These are phyloP conservation scores for Ailanthus altissimus DNA, from an alignment of 345 rosid genomes.

Conservation along the genomic window DNA sequence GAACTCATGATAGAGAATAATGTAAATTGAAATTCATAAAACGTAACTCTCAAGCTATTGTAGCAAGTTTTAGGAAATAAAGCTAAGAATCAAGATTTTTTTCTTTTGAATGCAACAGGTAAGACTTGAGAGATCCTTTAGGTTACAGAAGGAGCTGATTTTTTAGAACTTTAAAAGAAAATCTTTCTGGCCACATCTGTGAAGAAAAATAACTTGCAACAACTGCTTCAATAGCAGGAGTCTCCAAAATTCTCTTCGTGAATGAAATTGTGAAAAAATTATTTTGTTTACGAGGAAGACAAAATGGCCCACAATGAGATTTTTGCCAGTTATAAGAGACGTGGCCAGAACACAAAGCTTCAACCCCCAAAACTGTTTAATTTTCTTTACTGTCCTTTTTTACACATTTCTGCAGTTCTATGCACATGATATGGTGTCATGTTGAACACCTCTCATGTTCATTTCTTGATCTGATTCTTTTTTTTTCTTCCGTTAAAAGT, in stretches of 20 bases:
- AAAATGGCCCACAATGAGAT: not conserved
- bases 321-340: not conserved
- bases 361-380: not conserved
- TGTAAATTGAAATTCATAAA: not conserved
- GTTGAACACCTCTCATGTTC: not conserved
- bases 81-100: not conserved
- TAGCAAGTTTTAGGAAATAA: not conserved
- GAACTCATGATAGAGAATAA: not conserved
- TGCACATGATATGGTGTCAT: not conserved
- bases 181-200: not conserved
- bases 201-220: not conserved
- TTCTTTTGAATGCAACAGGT: not conserved
- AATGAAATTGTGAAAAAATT: not conserved
- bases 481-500: not conserved
- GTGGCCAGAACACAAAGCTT: not conserved
- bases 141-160: not conserved
- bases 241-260: not conserved
- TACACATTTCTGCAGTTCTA: not conserved
- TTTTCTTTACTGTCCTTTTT: not conserved
- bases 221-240: not conserved
- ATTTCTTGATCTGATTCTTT: not conserved
- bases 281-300: not conserved
- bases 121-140: not conserved
- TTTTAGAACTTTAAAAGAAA: not conserved
- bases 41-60: not conserved